phyloP scores from a whole-genome alignment of 2,329 filamentous ascomycete species.

The Lizonia empirigonia region DNA sequence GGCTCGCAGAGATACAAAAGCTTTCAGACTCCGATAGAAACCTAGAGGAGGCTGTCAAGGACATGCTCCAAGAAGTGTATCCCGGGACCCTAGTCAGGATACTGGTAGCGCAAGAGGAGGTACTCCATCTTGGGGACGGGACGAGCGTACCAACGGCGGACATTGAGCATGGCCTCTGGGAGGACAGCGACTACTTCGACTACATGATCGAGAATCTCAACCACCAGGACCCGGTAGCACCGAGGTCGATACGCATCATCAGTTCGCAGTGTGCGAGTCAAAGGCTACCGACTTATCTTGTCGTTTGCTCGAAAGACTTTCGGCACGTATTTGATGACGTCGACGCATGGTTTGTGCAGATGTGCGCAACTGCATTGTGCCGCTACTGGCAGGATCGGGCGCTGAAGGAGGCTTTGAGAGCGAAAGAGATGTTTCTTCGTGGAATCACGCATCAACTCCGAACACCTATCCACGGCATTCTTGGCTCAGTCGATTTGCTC shows the following conservation, averaged over 20 bases:
- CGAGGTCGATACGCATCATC: conserved; percentile 48
- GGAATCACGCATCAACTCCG: conserved; percentile 56
- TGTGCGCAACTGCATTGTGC: conserved; percentile 49
- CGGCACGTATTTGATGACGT: conserved; percentile 55
- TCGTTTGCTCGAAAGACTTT: conserved; percentile 51
- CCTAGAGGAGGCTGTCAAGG: conserved; percentile 33
- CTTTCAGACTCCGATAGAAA: conserved; percentile 27
- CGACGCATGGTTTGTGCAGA: conserved; percentile 54
- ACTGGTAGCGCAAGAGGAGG: conserved; percentile 27
- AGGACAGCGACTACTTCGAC: conserved; percentile 51
- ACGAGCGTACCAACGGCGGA: conserved; percentile 34
- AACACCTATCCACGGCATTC: conserved; percentile 57
- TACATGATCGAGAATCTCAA: conserved; percentile 48
- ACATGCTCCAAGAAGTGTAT: conserved; percentile 43
- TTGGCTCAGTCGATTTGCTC: conserved; percentile 51
- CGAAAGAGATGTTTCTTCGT: conserved; percentile 54
- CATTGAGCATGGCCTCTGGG: conserved; percentile 52
- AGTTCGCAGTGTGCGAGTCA: conserved; percentile 45
- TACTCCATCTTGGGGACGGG: conserved; percentile 35
- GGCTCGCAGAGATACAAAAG: conserved; percentile 37
- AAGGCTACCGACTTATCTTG: conserved; percentile 41
- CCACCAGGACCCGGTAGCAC: conserved; percentile 34
- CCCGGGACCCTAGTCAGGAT: conserved; percentile 42
- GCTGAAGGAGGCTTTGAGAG: conserved; percentile 50
- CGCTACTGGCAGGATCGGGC: conserved; percentile 49